Base-by-base conservation (phyloP, 2,329 filamentous ascomycete genomes). In the Microsporum canis region DNA sequence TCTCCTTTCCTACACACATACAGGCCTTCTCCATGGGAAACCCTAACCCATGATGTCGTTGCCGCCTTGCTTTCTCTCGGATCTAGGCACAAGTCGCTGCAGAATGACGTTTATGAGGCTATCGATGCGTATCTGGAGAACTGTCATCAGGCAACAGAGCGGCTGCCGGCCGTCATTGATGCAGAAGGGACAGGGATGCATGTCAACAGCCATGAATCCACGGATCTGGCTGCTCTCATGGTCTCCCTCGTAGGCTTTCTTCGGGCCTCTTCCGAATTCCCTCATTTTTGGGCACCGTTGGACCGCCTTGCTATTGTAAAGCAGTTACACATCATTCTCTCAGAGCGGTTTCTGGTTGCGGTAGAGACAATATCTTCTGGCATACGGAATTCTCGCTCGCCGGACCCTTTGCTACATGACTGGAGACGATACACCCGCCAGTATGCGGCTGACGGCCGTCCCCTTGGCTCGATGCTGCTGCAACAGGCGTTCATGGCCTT, bases 221-320 rank as follows among this genome's bases (percentile, higher is more conserved):
- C 87, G 60, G 79, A 84, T 33, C 84, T 88, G 59, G 84, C 90
- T 59, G 89, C 88, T 17, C 83, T 96, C 65, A 84, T 88, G 5
- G 83, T 95, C 56, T 92, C 92, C 0, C 78, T 99, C n/a, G 76
- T 96, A 29, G 95, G 94, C 0, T 96, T 99, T 70, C 76, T 99
- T 59, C 85, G 92, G 69, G 91, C 91, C 27, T 86, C 88, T 3
- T 85, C 91, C 2, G 84, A 85, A 4, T 84, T 91, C 70, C 84
- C 87, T 7, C 83, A 86, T 64, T 92, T 96, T 68, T 99, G 91
- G 90, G 84, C 78, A 62, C 79, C 87, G 0, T 81, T 84, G 2
- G 88, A 94, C 66, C 84, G 91, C 59, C 75, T 95, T 33, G 80
- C 81, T 2, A 75, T 97, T 55, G 82, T 96, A 14, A 82, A 88